These are phyloP conservation scores for Trichoderma guizhouense DNA, from an alignment of 2,329 filamentous ascomycete species.

Conservation along the genomic window DNA sequence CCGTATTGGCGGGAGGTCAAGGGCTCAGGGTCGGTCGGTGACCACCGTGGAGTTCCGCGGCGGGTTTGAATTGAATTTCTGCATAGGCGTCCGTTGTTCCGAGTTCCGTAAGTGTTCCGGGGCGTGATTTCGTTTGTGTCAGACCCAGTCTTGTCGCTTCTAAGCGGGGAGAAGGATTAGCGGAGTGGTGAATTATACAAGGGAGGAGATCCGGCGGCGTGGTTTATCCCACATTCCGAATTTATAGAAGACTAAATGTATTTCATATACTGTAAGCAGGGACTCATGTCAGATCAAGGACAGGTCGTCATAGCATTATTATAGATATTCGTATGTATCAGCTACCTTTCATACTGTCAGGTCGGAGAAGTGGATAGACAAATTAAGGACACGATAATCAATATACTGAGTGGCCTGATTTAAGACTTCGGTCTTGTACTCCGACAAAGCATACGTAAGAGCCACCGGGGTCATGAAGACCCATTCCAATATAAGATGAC, in stretches of 20 bases:
- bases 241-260: background rate
- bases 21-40: background rate
- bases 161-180: background rate
- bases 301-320: background rate
- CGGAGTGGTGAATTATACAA: background rate
- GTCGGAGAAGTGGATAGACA: background rate
- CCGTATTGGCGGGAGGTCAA: background rate
- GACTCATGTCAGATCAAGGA: background rate
- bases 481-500: background rate
- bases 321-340: background rate
- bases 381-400: background rate
- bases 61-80: background rate
- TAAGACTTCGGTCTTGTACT: background rate
- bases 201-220: background rate
- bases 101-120: background rate
- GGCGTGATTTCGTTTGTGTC: background rate
- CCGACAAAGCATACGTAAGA: background rate
- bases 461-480: background rate
- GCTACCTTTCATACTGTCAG: background rate
- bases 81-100: background rate
- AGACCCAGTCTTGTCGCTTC: background rate
- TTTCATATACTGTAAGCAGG: background rate
- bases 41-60: background rate
- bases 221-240: background rate
- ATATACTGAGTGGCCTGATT: background rate